These are phyloP conservation scores for Penicillium coffeae DNA, from an alignment of 495 filamentous ascomycete species.

Conservation along the genomic window DNA sequence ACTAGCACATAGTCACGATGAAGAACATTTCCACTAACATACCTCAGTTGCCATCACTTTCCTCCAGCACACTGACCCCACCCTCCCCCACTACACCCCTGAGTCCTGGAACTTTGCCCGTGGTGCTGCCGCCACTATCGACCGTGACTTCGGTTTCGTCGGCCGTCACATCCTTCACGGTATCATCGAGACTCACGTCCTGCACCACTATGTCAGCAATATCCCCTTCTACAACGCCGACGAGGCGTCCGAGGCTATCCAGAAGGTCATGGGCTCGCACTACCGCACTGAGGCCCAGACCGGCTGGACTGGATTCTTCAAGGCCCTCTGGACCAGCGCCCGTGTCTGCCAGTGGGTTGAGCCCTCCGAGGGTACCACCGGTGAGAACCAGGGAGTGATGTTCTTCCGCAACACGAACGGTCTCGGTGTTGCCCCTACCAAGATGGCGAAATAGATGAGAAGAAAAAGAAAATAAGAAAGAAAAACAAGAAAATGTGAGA, in stretches of 20 bases:
- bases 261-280: slow-evolving; percentile 53
- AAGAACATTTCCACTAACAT: slow-evolving; percentile 6
- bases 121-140: slow-evolving; percentile 56
- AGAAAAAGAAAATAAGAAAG: background rate
- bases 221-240: slow-evolving; percentile 62
- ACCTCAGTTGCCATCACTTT: slow-evolving; percentile 54
- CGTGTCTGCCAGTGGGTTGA: slow-evolving; percentile 56
- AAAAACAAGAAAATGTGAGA: background rate
- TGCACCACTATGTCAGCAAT: slow-evolving; percentile 59
- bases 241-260: slow-evolving; percentile 57
- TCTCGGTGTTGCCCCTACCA: slow-evolving; percentile 59
- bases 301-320: slow-evolving; percentile 51
- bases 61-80: slow-evolving; percentile 60
- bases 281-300: slow-evolving; percentile 52
- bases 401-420: slow-evolving; percentile 69
- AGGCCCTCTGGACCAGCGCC: slow-evolving; percentile 50
- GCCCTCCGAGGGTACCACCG: slow-evolving; percentile 60
- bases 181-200: slow-evolving; percentile 60
- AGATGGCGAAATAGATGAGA: slow-evolving; percentile 36
- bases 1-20: background rate
- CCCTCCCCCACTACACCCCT: slow-evolving; percentile 54
- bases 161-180: slow-evolving; percentile 56
- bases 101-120: slow-evolving; percentile 55
- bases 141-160: slow-evolving; percentile 59
- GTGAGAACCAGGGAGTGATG: slow-evolving; percentile 49